Evolutionary conservation across 139 green algal species (phyloP), one percentile per base, ranked within the genome.

Genomic region (Chlorella sp.): DNA sequence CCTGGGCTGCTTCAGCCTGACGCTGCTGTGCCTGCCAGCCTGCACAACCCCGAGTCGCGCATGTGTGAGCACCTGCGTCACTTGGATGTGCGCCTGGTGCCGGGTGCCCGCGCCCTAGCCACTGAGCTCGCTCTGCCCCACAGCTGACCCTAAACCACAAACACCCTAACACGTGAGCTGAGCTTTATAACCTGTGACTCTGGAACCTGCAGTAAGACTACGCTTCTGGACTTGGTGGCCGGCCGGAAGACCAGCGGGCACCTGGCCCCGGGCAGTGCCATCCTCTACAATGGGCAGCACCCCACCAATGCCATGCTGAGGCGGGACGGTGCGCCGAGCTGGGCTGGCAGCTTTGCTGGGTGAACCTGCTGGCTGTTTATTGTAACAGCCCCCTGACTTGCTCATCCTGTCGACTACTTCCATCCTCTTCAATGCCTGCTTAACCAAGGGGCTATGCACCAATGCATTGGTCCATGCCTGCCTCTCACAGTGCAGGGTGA

Each of bases 171-270:
- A n/a, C n/a, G n/a, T n/a, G n/a, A n/a, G n/a, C n/a, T n/a, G n/a
- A n/a, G n/a, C n/a, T n/a, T n/a, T n/a, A n/a, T n/a, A n/a, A n/a
- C n/a, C n/a, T n/a, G n/a, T n/a, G n/a, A n/a, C n/a, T n/a, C n/a
- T n/a, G n/a, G n/a, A n/a, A 34, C 0, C 48, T 57, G 0, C 81
- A 96, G 96, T 77, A 98, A 98, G n/a, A 53, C 71, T 26, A 96
- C 93, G 9, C 79, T 96, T 37, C 87, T 96, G n/a, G 95, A 97
- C 80, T 77, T 97, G 39, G 66, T 98, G 66, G 92, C 87, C 0
- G 91, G 92, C 2, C 88, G 95, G 1, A 94, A 95, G 81, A 93
- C 91, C 14, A 53, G 75, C 24, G 92, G 92, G 30, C 66, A 75
- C 53, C 40, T 89, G 30, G 78, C 57, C 36, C 24, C 68, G 3